Percentiles rank a stretch among this genome's conserved stretches.
Evolutionary conservation across 257 asterid genomes (phyloP).

Genomic region (Rauvolfia tetraphylla): DNA sequence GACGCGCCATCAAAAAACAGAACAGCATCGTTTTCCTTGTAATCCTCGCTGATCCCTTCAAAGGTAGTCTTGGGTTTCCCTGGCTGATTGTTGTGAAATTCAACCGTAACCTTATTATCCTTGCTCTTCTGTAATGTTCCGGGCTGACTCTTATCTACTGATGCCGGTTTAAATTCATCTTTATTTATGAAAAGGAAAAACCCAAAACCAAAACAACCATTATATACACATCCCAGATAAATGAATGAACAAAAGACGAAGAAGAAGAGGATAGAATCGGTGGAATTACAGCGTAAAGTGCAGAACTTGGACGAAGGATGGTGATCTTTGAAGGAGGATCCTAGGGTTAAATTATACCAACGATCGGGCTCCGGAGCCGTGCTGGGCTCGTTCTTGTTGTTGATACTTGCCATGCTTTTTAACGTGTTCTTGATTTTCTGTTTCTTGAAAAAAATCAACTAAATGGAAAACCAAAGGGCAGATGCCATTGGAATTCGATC

Average conservation of each 20-base stretch:
- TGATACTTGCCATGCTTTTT: slow-evolving; percentile 52
- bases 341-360: slow-evolving; percentile 83
- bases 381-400: slow-evolving; percentile 60
- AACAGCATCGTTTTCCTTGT: slow-evolving; percentile 92
- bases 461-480: neutral
- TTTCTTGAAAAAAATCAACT: neutral
- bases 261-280: slow-evolving; percentile 2
- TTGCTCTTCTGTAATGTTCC: slow-evolving; percentile 84
- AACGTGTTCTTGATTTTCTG: neutral
- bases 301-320: slow-evolving; percentile 93
- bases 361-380: slow-evolving; percentile 83
- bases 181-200: neutral
- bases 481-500: neutral
- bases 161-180: slow-evolving; percentile 99
- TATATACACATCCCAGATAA: neutral
- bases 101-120: slow-evolving; percentile 84
- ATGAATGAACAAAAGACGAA: neutral
- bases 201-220: neutral
- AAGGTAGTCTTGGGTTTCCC: slow-evolving; percentile 88
- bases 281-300: slow-evolving; percentile 75
- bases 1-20: slow-evolving; percentile 83
- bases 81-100: slow-evolving; percentile 73
- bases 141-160: slow-evolving; percentile 82
- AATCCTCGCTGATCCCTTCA: slow-evolving; percentile 91
- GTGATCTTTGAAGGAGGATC: slow-evolving; percentile 82